Evolutionary conservation across 2,329 filamentous ascomycete species (phyloP).

Genomic region (Monosporascus sp.): DNA sequence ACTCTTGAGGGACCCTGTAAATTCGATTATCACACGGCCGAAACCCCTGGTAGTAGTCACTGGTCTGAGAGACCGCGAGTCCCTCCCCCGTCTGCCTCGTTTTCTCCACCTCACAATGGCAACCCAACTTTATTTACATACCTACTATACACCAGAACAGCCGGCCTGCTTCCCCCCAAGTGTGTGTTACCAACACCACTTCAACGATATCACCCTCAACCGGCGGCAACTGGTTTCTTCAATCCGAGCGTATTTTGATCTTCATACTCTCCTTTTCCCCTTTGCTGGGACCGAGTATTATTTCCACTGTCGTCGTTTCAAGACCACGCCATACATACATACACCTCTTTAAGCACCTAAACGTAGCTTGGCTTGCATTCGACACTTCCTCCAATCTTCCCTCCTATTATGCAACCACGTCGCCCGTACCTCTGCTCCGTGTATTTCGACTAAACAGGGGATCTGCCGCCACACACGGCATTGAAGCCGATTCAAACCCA

Average conservation of each 20-base stretch:
- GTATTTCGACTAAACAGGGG: neutral
- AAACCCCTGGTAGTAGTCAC: neutral
- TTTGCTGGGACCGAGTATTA: no score
- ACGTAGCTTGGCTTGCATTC: no score
- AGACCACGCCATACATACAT: no score
- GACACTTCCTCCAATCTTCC: no score
- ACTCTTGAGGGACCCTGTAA: neutral
- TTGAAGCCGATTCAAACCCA: neutral
- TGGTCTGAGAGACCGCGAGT: neutral
- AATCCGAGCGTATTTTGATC: no score
- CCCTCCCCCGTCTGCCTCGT: neutral
- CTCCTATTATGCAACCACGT: no score
- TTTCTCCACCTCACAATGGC: neutral
- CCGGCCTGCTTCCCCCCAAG: neutral
- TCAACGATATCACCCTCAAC: neutral
- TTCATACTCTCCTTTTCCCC: no score
- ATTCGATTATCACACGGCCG: neutral
- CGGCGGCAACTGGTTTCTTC: neutral
- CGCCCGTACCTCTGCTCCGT: neutral
- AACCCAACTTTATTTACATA: constrained; percentile 1
- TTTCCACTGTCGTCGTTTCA: no score
- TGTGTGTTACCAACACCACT: neutral
- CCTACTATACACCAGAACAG: neutral
- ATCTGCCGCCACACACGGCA: neutral
- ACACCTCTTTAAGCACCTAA: no score